Evolutionary conservation across 768 basidiomycete species (phyloP), one percentile per base, ranked within the genome.

Genomic region (Boletus vinaceobasis): DNA sequence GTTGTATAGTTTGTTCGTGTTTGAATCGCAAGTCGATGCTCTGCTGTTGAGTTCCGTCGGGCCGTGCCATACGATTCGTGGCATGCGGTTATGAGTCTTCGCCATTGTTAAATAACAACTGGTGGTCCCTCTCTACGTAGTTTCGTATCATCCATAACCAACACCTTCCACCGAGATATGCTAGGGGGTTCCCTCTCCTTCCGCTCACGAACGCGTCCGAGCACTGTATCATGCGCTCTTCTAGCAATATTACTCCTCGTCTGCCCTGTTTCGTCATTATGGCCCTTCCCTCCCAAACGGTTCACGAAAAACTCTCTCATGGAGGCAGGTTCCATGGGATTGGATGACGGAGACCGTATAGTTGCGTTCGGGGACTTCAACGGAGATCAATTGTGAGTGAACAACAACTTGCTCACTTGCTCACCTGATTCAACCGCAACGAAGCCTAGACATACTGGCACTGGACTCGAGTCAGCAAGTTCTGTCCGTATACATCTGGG

Each of bases 291-390:
- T 40, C 80, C 85, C n/a, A 92, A 94, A 68, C 79, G 90, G 38
- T 96, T 93, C 74, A 83, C 79, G 10, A 83, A 85, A 50, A 95
- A 94, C 63, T 80, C 87, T 0, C 78, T 98, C 48, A 75, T 97
- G 47, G 77, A 83, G 56, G 87, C 93, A 3, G 95, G 93, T 8
- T 73, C 85, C 1, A 75, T 95, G 69, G 95, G 94, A 2, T 72
- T 98, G 32, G 79, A 79, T 44, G 79, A 77, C n/a, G 80, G 83
- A 50, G 85, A 83, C 27, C 79, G 89, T 48, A 80, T 97, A 19
- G 79, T 92, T 56, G 95, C 94, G 8, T 90, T 92, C 63, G 97
- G 94, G 32, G 96, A 99, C 74, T 96, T 95, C 71, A 85, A 98
- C 69, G 94, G 91, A 5, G 93, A 98, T 71, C 94, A 98, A 69